phyloP scores from a whole-genome alignment of 176 grass and related monocot species.

The Hordeum marinum region DNA sequence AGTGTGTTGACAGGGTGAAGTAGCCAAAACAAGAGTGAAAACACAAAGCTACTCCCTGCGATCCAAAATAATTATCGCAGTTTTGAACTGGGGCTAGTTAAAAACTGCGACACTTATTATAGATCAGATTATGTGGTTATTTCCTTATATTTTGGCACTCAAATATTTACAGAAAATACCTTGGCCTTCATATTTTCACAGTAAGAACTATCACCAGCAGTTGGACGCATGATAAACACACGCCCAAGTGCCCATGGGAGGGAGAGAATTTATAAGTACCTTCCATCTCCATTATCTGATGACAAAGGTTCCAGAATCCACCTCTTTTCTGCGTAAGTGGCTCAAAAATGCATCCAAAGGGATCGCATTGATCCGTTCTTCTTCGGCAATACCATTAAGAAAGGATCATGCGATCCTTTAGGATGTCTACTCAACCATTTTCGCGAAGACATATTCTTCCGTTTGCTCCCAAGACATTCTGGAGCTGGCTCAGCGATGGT shows the following conservation, averaged over 20 bases:
- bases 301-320: not conserved
- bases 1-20: not conserved
- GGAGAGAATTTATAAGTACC: constrained; percentile 3
- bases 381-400: not conserved
- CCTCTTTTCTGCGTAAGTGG: constrained; percentile 1
- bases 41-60: too few species aligned
- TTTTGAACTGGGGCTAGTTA: too few species aligned
- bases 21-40: not conserved
- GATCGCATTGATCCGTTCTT: constrained; percentile 42
- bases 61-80: too few species aligned
- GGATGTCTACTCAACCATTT: constrained; percentile 31
- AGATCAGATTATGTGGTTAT: too few species aligned
- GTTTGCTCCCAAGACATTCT: not conserved
- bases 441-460: not conserved
- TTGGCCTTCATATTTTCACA: not conserved
- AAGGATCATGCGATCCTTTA: constrained; percentile 47
- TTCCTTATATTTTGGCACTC: not conserved
- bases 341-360: constrained; percentile 41
- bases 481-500: not conserved
- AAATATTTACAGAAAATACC: not conserved
- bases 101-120: too few species aligned
- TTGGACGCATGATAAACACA: not conserved
- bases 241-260: not conserved
- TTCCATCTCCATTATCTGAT: constrained; percentile 6
- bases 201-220: not conserved